Evolutionary conservation across 2,329 filamentous ascomycete species (phyloP).

Genomic region (Verticillium longisporum): DNA sequence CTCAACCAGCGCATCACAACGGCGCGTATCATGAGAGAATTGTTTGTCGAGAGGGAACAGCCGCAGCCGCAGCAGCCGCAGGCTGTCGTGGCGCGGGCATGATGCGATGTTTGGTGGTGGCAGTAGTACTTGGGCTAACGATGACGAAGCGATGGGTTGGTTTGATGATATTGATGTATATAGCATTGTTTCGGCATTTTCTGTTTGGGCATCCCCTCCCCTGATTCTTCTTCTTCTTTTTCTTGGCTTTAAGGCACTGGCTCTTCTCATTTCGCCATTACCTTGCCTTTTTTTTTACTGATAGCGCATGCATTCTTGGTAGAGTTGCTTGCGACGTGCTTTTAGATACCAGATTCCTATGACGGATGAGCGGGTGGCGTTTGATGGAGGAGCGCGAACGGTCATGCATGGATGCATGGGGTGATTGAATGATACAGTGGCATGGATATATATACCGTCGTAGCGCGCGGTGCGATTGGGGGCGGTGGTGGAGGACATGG

Average conservation of each 20-base stretch:
- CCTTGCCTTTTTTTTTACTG: not conserved
- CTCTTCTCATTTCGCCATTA: not conserved
- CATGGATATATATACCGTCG: not conserved
- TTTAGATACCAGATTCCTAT: not conserved
- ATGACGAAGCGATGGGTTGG: too few relatives aligned
- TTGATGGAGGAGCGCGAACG: not conserved
- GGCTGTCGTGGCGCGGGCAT: slow-evolving; percentile 4
- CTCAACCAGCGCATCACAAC: slow-evolving; percentile 47
- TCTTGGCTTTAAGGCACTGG: not conserved
- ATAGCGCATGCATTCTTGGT: not conserved
- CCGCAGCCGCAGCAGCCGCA: slow-evolving; percentile 4
- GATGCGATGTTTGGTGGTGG: not conserved
- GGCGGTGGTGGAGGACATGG: not conserved
- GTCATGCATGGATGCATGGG: not conserved
- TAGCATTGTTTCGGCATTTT: not conserved
- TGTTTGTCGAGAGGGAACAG: slow-evolving; percentile 23
- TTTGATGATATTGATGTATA: not conserved
- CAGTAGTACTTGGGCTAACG: too few relatives aligned
- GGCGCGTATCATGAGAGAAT: slow-evolving; percentile 34
- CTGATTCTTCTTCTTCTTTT: not conserved
- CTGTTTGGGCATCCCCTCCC: not conserved
- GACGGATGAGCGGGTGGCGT: not conserved
- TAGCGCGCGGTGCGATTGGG: not conserved
- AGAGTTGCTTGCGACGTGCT: not conserved
- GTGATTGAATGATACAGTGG: not conserved